phyloP scores from a whole-genome alignment of 371 early-diverging fungal species.

The Vairimorpha apis region DNA sequence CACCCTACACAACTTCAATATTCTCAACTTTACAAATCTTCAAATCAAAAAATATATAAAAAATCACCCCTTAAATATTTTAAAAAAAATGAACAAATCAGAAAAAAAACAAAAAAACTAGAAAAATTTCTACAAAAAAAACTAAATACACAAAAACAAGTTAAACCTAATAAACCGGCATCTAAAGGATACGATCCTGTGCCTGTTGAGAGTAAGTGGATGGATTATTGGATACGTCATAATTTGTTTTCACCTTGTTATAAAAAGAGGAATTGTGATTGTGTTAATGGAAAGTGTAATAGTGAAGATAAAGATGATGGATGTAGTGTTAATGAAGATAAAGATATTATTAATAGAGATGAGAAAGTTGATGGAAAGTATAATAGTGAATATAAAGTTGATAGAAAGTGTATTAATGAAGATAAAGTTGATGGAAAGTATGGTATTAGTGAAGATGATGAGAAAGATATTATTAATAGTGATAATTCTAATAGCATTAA shows the following conservation, averaged over 20 bases:
- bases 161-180: slow-evolving; percentile 21
- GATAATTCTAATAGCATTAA: too few relatives aligned
- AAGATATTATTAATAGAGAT: background rate
- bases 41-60: too few relatives aligned
- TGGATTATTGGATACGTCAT: slow-evolving; percentile 82
- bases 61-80: slow-evolving; percentile 41
- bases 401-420: too few relatives aligned
- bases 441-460: too few relatives aligned
- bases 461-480: too few relatives aligned
- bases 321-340: background rate
- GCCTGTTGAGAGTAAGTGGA: slow-evolving; percentile 90
- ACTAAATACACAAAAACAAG: slow-evolving; percentile 61
- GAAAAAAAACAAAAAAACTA: slow-evolving; percentile 78
- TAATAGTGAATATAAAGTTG: background rate
- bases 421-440: too few relatives aligned
- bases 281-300: background rate
- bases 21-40: too few relatives aligned
- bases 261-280: slow-evolving; percentile 66
- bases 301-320: background rate
- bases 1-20: background rate
- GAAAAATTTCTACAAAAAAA: slow-evolving; percentile 85
- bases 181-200: slow-evolving; percentile 71
- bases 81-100: slow-evolving; percentile 71
- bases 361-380: background rate
- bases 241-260: slow-evolving; percentile 80